Conservation (phyloP, 1,139 yeast species). For the Suhomyces chickasaworum region DNA sequence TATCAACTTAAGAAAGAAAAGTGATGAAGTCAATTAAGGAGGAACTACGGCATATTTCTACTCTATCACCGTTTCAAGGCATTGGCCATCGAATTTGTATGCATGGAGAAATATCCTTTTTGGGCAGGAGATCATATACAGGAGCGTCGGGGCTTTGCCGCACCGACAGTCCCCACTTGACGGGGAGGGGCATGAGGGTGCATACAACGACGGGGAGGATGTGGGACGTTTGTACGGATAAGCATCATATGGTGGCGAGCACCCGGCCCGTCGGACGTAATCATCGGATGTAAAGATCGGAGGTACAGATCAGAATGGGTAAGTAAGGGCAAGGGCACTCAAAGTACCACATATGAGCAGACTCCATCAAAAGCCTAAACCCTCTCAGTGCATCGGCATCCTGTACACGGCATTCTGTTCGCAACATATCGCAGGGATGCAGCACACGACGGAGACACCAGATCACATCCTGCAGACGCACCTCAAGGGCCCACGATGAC, state of each 20-base stretch:
- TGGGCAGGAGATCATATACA: constrained; percentile 8
- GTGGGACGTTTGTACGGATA: not conserved
- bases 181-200: constrained; percentile 2
- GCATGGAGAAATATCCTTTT: constrained; percentile 9
- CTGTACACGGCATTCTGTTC: not conserved
- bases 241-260: not conserved
- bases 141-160: constrained; percentile 9
- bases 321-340: too few species aligned
- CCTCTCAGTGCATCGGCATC: too few species aligned
- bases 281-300: too few species aligned
- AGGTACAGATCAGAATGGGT: too few species aligned
- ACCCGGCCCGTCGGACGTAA: not conserved
- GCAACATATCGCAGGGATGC: not conserved
- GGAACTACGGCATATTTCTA: constrained; percentile 7
- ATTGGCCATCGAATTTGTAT: constrained; percentile 1
- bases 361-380: too few species aligned
- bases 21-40: not conserved
- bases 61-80: constrained; percentile 2
- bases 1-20: not conserved
- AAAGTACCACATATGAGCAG: too few species aligned
- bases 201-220: not conserved
- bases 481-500: not conserved
- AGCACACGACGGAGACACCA: not conserved
- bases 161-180: constrained; percentile 2
- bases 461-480: not conserved